Percentiles rank a stretch among this genome's conserved stretches.
These are phyloP conservation scores for Myotisia sp. DNA, from an alignment of 2,329 filamentous ascomycete genomes.

Conservation along the genomic window DNA sequence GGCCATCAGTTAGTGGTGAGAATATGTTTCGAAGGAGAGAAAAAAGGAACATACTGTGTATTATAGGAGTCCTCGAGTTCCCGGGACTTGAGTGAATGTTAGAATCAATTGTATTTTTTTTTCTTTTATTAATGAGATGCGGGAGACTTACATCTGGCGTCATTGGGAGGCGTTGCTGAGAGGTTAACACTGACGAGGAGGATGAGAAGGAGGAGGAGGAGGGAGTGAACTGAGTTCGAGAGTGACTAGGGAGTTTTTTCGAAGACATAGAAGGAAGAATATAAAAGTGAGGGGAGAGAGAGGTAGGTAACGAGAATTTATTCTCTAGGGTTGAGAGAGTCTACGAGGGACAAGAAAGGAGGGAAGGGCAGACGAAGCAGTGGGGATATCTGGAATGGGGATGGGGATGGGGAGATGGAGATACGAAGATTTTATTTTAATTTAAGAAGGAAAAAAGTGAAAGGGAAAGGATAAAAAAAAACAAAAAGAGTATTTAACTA, in stretches of 20 bases:
- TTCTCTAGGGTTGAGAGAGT: no score
- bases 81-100: background rate
- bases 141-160: conserved; percentile 1
- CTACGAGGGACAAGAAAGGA: no score
- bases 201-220: no score
- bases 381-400: no score
- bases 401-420: no score
- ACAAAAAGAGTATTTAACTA: conserved; percentile 4
- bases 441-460: background rate
- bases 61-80: conserved; percentile 2
- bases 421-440: no score
- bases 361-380: no score
- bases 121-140: background rate
- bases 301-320: no score
- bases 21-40: no score
- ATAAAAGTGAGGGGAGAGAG: background rate
- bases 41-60: conserved; percentile 4
- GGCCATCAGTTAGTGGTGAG: no score
- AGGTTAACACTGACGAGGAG: no score
- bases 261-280: background rate
- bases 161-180: background rate
- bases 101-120: background rate
- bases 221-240: background rate
- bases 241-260: background rate
- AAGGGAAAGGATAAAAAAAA: conserved; percentile 1